Percentiles rank a stretch among this genome's conserved stretches.
Evolutionary conservation across 2,329 filamentous ascomycete genomes (phyloP).

Genomic region (Grosmannia serpens): DNA sequence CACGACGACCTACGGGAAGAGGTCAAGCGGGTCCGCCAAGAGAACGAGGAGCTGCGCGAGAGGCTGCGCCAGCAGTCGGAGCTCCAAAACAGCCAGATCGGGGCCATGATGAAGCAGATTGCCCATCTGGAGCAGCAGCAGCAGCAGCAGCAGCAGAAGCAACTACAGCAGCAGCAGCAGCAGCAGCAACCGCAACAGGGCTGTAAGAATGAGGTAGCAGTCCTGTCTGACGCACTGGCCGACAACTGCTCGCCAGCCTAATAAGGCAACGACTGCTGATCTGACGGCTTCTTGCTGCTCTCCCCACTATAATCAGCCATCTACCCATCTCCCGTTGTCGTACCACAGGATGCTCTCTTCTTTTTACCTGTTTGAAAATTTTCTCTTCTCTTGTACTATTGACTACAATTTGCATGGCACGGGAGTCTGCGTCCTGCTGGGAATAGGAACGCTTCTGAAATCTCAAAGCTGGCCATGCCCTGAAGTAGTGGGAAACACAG

Average conservation of each 20-base stretch:
- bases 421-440: background rate
- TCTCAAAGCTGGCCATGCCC: background rate
- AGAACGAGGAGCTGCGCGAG: conserved; percentile 50
- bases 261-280: background rate
- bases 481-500: background rate
- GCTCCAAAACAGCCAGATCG: conserved; percentile 33
- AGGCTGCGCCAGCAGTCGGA: conserved; percentile 41
- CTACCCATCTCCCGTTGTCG: background rate
- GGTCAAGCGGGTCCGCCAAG: conserved; percentile 52
- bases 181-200: background rate
- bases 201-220: background rate
- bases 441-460: background rate
- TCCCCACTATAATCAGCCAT: background rate
- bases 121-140: conserved; percentile 26
- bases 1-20: conserved; percentile 45
- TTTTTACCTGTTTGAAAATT: background rate
- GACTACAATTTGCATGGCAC: background rate
- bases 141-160: conserved; percentile 3
- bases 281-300: background rate
- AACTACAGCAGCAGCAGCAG: background rate
- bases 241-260: background rate
- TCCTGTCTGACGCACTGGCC: background rate
- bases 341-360: background rate
- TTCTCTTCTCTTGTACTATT: background rate
- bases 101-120: conserved; percentile 38